Percentiles rank a stretch among this genome's conserved stretches.
Evolutionary conservation across 805 yeast species (phyloP).

Genomic region (Candida berthetii): DNA sequence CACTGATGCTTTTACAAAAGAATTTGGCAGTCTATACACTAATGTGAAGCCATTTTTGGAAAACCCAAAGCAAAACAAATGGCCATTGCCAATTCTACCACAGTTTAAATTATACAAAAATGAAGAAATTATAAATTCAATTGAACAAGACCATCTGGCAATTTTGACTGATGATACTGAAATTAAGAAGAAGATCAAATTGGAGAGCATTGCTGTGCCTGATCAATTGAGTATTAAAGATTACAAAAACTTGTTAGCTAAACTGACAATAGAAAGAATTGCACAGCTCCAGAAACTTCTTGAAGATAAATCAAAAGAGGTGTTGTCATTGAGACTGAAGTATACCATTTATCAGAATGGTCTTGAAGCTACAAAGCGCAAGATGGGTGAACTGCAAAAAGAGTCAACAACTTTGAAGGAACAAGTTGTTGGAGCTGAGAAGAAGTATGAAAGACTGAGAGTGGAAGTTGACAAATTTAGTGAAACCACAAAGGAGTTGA

Average conservation of each 20-base stretch:
- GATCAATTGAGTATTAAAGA: slow-evolving; percentile 19
- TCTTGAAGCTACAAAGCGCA: slow-evolving; percentile 31
- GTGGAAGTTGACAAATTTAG: slow-evolving; percentile 13
- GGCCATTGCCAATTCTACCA: slow-evolving; percentile 9
- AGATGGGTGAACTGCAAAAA: slow-evolving; percentile 36
- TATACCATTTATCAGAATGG: slow-evolving; percentile 34
- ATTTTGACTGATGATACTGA: slow-evolving; percentile 9
- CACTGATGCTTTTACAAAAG: slow-evolving; percentile 11
- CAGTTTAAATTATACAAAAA: slow-evolving; percentile 8
- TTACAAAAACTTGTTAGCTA: slow-evolving; percentile 31
- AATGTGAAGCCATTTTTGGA: slow-evolving; percentile 6
- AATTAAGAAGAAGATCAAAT: slow-evolving; percentile 11
- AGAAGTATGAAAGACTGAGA: slow-evolving; percentile 13
- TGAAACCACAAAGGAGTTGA: slow-evolving; percentile 5
- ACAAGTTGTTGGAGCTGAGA: slow-evolving; percentile 9
- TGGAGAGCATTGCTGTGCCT: slow-evolving; percentile 8
- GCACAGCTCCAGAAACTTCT: slow-evolving; percentile 21
- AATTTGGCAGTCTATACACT: slow-evolving; percentile 8
- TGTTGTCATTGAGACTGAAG: slow-evolving; percentile 23
- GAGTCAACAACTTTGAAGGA: slow-evolving; percentile 13
- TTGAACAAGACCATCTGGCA: slow-evolving; percentile 12
- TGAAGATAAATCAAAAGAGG: slow-evolving; percentile 9
- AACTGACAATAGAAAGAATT: slow-evolving; percentile 27
- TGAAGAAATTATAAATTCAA: slow-evolving; percentile 11
- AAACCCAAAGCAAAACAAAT: slow-evolving; percentile 2